Percentiles rank a stretch among this genome's conserved stretches.
Conservation (phyloP, 345 rosid genomes). For the Clarkia xantiana region DNA sequence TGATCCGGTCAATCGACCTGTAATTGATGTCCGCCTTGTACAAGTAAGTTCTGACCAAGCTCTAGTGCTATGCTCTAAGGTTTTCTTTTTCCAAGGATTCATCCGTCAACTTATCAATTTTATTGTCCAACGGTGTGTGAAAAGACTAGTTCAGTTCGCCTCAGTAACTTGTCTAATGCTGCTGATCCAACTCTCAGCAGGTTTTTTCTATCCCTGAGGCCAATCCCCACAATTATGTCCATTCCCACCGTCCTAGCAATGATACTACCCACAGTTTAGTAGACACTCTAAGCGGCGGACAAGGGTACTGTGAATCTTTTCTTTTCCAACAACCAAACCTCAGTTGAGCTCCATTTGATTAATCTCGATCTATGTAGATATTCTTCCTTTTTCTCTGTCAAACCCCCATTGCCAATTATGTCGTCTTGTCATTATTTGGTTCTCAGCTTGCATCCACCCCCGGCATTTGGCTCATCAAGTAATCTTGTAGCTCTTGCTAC, state of each 20-base stretch:
- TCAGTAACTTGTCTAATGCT: neutral
- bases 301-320: slow-evolving; percentile 27
- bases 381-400: neutral
- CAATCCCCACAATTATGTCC: slow-evolving; percentile 24
- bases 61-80: neutral
- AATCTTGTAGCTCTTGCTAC: slow-evolving; percentile 88
- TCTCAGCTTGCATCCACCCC: slow-evolving; percentile 89
- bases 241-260: slow-evolving; percentile 16
- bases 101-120: neutral
- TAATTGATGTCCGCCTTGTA: slow-evolving; percentile 52
- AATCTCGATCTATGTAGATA: neutral
- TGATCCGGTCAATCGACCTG: slow-evolving; percentile 41
- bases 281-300: slow-evolving; percentile 18
- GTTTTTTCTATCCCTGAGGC: slow-evolving; percentile 44
- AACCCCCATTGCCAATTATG: slow-evolving; percentile 7
- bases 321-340: slow-evolving; percentile 2
- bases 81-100: neutral
- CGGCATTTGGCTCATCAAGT: slow-evolving; percentile 93
- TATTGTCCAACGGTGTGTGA: neutral
- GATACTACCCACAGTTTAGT: slow-evolving; percentile 21
- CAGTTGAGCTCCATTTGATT: neutral
- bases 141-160: neutral
- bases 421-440: slow-evolving; percentile 13
- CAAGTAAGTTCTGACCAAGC: slow-evolving; percentile 30
- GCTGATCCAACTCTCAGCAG: slow-evolving; percentile 24